Conservation (phyloP, 768 basidiomycete genomes). For the Cystobasidiopsis lactophilus region DNA sequence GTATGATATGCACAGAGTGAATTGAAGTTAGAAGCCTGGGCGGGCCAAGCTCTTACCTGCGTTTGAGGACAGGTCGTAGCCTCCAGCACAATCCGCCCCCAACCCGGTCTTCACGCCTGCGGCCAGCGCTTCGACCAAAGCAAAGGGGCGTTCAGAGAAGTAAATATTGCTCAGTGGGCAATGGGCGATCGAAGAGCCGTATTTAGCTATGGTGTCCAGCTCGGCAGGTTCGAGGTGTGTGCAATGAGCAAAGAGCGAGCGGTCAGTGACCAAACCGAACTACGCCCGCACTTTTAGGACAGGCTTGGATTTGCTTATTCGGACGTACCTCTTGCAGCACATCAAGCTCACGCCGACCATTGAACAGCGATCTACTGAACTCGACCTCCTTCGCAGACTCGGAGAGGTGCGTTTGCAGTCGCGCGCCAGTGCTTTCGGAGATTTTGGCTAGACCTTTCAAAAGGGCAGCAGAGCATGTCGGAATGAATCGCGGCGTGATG, state of each 20-base stretch:
- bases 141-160: constrained; percentile 53
- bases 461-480: constrained; percentile 57
- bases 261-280: constrained; percentile 39
- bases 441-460: constrained; percentile 41
- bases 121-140: constrained; percentile 46
- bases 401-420: constrained; percentile 61
- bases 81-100: neutral
- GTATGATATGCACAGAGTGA: constrained; percentile 56
- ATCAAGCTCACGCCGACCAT: constrained; percentile 41
- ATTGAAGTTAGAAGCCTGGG: constrained; percentile 69
- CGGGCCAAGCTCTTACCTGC: constrained; percentile 29
- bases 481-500: constrained; percentile 71
- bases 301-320: neutral
- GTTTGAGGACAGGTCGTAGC: neutral
- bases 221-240: constrained; percentile 44
- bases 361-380: constrained; percentile 41
- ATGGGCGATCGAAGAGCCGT: constrained; percentile 49
- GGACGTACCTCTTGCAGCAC: constrained; percentile 43
- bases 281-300: constrained; percentile 20
- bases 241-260: constrained; percentile 69
- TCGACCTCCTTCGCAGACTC: constrained; percentile 56
- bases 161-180: constrained; percentile 78
- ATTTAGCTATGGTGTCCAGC: constrained; percentile 32
- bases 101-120: constrained; percentile 48
- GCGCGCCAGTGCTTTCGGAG: constrained; percentile 30